A percentile compares a stretch with the other conserved stretches of the same genome.
phyloP scores from a whole-genome alignment of 1,284 basidiomycete genomes.

The Entoloma clypeatum region DNA sequence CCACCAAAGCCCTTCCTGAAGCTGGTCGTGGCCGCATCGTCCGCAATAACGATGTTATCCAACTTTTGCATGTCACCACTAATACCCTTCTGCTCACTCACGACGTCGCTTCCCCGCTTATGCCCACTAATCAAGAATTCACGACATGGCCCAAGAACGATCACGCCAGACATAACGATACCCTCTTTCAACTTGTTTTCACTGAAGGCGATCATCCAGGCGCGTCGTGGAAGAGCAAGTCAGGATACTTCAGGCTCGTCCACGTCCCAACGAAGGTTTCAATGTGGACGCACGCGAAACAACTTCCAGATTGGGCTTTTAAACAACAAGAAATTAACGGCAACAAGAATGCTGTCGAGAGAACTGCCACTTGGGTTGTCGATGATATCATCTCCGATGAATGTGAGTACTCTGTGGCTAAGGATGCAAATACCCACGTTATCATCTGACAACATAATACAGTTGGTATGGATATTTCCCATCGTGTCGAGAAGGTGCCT shows the following conservation, averaged over 20 bases:
- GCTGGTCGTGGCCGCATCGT: constrained; percentile 87
- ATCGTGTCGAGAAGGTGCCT: constrained; percentile 45
- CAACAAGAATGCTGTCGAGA: constrained; percentile 88
- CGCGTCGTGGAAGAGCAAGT: constrained; percentile 87
- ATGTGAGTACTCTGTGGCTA: constrained; percentile 44
- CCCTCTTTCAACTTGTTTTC: constrained; percentile 76
- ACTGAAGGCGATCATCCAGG: constrained; percentile 72
- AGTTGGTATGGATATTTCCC: constrained; percentile 56
- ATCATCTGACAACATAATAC: constrained; percentile 10
- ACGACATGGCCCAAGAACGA: constrained; percentile 84
- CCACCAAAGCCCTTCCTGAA: constrained; percentile 88
- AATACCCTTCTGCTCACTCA: constrained; percentile 86
- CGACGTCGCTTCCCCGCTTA: constrained; percentile 95
- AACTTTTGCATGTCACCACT: constrained; percentile 87
- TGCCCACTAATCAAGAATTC: constrained; percentile 98
- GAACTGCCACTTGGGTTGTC: constrained; percentile 84
- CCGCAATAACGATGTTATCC: constrained; percentile 84
- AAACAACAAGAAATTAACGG: constrained; percentile 98
- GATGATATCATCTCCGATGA: constrained; percentile 78
- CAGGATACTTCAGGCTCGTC: constrained; percentile 84
- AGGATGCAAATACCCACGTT: not conserved
- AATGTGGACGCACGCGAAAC: constrained; percentile 87
- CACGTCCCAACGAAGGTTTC: constrained; percentile 90
- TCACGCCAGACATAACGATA: constrained; percentile 76
- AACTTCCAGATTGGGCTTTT: constrained; percentile 94